A percentile compares a stretch with the other conserved stretches of the same genome.
phyloP scores from a whole-genome alignment of 805 yeast genomes.

The Pichia insulana region DNA sequence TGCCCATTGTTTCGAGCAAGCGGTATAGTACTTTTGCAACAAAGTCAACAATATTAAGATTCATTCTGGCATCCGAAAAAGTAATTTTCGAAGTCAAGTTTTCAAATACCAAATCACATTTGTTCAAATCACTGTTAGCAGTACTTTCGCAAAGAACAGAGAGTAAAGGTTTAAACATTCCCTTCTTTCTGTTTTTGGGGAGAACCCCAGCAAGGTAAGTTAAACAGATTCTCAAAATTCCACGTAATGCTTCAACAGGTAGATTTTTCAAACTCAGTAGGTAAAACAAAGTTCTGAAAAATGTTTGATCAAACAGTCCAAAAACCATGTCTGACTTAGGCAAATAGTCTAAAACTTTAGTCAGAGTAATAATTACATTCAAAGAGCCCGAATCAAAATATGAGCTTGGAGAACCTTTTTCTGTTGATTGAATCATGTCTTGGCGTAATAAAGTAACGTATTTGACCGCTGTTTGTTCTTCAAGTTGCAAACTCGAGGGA shows the following conservation, averaged over 20 bases:
- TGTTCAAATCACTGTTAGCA: constrained; percentile 27
- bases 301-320: constrained; percentile 15
- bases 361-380: constrained; percentile 45
- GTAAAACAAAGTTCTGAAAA: constrained; percentile 19
- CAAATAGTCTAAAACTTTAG: constrained; percentile 41
- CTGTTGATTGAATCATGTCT: background rate
- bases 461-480: constrained; percentile 15
- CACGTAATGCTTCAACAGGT: constrained; percentile 20
- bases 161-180: constrained; percentile 23
- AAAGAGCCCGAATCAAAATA: constrained; percentile 30
- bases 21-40: constrained; percentile 36
- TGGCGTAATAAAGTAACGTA: constrained; percentile 16
- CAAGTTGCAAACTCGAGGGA: constrained; percentile 10
- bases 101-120: constrained; percentile 26
- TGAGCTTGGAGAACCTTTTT: background rate
- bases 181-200: constrained; percentile 26
- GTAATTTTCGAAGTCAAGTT: constrained; percentile 35
- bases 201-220: constrained; percentile 36
- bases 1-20: constrained; percentile 28
- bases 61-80: constrained; percentile 36
- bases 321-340: constrained; percentile 26
- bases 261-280: constrained; percentile 15
- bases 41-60: constrained; percentile 36
- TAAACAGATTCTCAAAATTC: constrained; percentile 24
- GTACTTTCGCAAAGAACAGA: constrained; percentile 12